Evolutionary conservation across 2,329 filamentous ascomycete species (phyloP).

Genomic region (Trichophyton verrucosum): DNA sequence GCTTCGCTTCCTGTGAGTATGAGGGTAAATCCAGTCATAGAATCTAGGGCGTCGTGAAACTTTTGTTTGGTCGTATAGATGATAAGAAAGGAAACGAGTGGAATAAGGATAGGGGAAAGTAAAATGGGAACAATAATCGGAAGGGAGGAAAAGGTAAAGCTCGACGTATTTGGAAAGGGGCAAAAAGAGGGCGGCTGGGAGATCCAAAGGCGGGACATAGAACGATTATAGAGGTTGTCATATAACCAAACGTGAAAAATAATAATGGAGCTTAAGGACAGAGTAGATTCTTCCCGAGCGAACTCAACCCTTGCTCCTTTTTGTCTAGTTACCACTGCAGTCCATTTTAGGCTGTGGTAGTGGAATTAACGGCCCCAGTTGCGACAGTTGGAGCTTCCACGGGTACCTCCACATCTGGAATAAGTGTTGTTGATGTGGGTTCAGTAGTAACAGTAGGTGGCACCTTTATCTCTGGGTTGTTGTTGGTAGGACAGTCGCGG

Average conservation of each 20-base stretch:
- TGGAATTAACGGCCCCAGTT: conserved; percentile 31
- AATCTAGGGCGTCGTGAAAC: conserved; percentile 29
- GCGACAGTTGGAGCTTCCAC: conserved; percentile 28
- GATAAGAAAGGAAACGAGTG: conserved; percentile 10
- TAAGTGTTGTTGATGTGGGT: conserved; percentile 31
- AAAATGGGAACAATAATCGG: conserved; percentile 17
- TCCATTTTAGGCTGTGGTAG: background rate
- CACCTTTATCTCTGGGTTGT: conserved; percentile 36
- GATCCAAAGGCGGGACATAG: background rate
- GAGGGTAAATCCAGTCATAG: conserved; percentile 20
- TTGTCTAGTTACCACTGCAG: background rate
- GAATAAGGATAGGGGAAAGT: background rate
- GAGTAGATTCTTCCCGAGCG: background rate
- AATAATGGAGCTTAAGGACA: background rate
- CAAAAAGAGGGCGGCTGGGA: background rate
- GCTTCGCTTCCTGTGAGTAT: conserved; percentile 14
- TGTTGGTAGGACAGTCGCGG: conserved; percentile 78
- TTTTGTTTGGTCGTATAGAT: conserved; percentile 34
- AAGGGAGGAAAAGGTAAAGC: conserved; percentile 23
- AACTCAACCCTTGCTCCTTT: background rate
- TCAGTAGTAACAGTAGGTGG: conserved; percentile 17
- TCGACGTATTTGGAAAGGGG: conserved; percentile 21
- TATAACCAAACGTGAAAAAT: conserved; percentile 3
- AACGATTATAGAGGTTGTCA: background rate
- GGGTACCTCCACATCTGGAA: conserved; percentile 18